Evolutionary conservation across 495 filamentous ascomycete genomes (phyloP).

Genomic region (Hyaloscypha finlandica): DNA sequence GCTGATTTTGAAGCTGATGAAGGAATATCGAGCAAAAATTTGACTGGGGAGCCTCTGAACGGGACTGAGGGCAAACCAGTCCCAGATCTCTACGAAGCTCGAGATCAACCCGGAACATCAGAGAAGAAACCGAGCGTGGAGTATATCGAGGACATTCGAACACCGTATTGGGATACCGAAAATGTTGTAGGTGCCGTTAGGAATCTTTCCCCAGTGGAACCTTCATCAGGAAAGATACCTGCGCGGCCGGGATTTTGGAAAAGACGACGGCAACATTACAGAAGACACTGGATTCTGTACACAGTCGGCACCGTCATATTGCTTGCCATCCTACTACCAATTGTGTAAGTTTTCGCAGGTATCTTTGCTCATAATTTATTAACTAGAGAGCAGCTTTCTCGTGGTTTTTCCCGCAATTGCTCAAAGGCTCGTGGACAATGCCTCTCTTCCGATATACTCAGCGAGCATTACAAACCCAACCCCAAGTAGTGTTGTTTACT

Average conservation of each 20-base stretch:
- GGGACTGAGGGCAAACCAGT: too few relatives aligned
- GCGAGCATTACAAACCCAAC: neutral
- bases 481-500: constrained; percentile 1
- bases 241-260: neutral
- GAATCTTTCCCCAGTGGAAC: neutral
- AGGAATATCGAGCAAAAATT: too few relatives aligned
- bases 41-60: too few relatives aligned
- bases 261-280: neutral
- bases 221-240: neutral
- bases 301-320: neutral
- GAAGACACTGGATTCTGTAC: neutral
- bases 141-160: too few relatives aligned
- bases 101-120: too few relatives aligned
- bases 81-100: too few relatives aligned
- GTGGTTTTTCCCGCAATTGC: neutral
- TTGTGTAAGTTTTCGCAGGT: neutral
- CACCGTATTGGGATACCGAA: too few relatives aligned
- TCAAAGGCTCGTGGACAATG: neutral
- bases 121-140: too few relatives aligned
- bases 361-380: neutral
- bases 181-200: too few relatives aligned
- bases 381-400: neutral
- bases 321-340: constrained; percentile 1
- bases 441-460: neutral
- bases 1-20: too few relatives aligned